Evolutionary conservation across 768 basidiomycete genomes (phyloP).

Genomic region (Floccularia luteovirens): DNA sequence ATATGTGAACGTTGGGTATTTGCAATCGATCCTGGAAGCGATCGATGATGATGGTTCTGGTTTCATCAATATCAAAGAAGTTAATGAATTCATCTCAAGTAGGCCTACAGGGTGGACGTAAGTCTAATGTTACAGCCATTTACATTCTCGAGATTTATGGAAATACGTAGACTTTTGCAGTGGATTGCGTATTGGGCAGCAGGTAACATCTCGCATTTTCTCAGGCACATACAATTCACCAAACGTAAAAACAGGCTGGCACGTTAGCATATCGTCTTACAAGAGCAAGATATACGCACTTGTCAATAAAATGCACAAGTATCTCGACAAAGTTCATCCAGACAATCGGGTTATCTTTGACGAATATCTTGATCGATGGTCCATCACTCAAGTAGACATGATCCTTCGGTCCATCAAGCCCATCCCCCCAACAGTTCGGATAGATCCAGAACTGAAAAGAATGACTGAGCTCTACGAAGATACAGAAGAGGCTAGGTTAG

Average conservation of each 20-base stretch:
- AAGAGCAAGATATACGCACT: constrained; percentile 9
- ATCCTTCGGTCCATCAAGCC: constrained; percentile 11
- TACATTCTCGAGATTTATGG: background rate
- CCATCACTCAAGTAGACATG: constrained; percentile 6
- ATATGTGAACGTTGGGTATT: constrained; percentile 20
- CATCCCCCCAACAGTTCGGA: background rate
- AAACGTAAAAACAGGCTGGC: constrained; percentile 2
- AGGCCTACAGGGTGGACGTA: constrained; percentile 21
- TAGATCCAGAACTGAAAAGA: constrained; percentile 5
- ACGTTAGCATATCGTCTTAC: constrained; percentile 12
- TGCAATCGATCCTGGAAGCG: constrained; percentile 27
- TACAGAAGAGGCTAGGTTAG: constrained; percentile 9
- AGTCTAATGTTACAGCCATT: background rate
- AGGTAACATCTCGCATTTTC: constrained; percentile 5
- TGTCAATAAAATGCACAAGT: constrained; percentile 10
- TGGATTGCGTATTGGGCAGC: constrained; percentile 20
- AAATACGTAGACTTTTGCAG: constrained; percentile 7
- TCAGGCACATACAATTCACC: background rate
- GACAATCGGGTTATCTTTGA: constrained; percentile 10
- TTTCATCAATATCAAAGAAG: constrained; percentile 24
- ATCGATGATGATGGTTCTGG: constrained; percentile 33
- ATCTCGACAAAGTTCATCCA: constrained; percentile 3
- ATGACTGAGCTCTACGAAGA: constrained; percentile 5
- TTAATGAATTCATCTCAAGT: constrained; percentile 20
- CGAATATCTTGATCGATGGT: constrained; percentile 5